These are phyloP conservation scores for Auricularia cornea DNA, from an alignment of 768 basidiomycete species.

Conservation along the genomic window DNA sequence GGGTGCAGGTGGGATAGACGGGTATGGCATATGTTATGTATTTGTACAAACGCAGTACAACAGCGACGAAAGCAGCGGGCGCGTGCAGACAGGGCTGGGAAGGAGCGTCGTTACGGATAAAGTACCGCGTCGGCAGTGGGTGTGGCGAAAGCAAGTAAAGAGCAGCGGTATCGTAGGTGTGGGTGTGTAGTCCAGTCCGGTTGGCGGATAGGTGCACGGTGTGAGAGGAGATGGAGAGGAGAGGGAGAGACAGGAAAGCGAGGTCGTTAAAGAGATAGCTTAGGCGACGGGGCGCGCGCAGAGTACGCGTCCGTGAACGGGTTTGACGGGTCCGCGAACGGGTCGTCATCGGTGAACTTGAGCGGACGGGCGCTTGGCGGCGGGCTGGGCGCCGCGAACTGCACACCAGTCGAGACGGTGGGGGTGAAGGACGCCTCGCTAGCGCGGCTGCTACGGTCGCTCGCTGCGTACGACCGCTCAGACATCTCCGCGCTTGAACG, in stretches of 20 bases:
- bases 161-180: neutral
- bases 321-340: neutral
- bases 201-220: neutral
- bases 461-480: neutral
- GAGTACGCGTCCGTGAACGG: neutral
- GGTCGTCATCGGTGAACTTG: neutral
- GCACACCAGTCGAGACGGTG: neutral
- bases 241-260: neutral
- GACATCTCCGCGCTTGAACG: neutral
- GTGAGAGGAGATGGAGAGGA: neutral
- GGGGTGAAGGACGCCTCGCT: neutral
- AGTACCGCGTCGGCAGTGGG: neutral
- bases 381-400: neutral
- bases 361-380: neutral
- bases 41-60: neutral
- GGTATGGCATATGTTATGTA: neutral
- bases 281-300: neutral
- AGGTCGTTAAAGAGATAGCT: neutral
- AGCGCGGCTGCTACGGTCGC: neutral
- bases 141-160: neutral
- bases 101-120: neutral
- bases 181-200: neutral
- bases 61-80: neutral
- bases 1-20: too few relatives aligned
- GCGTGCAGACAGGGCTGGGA: neutral